These are phyloP conservation scores for Nemania abortiva DNA, from an alignment of 2,329 filamentous ascomycete species.

Conservation along the genomic window DNA sequence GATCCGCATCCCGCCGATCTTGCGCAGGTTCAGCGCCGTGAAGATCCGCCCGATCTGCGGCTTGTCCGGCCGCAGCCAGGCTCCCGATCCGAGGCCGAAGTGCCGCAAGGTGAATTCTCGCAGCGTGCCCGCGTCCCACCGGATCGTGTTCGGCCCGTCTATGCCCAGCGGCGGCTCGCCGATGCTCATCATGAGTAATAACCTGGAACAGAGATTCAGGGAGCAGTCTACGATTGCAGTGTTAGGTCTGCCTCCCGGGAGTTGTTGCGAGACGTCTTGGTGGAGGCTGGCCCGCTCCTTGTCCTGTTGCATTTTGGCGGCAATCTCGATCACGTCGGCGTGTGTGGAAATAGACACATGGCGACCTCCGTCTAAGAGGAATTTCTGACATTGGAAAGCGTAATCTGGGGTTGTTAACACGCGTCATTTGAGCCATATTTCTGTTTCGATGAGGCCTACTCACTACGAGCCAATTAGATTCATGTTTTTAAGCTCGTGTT, in stretches of 20 bases:
- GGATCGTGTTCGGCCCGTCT: constrained; percentile 30
- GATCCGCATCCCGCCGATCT: constrained; percentile 52
- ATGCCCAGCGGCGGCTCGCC: constrained; percentile 31
- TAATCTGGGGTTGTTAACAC: constrained; percentile 29
- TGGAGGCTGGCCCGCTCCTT: constrained; percentile 20
- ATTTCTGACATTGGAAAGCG: constrained; percentile 34
- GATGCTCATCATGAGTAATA: constrained; percentile 36
- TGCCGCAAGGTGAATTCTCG: constrained; percentile 24
- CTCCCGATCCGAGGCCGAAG: constrained; percentile 12
- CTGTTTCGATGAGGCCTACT: neutral
- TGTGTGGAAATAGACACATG: constrained; percentile 38
- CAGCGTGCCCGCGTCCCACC: constrained; percentile 26
- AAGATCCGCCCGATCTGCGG: constrained; percentile 41
- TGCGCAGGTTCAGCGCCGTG: constrained; percentile 43
- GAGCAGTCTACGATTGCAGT: constrained; percentile 22
- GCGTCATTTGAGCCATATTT: neutral
- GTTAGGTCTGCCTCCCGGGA: neutral
- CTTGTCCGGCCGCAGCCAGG: constrained; percentile 32
- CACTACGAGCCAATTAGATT: constrained; percentile 24
- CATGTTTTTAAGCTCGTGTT: neutral
- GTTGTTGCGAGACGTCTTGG: constrained; percentile 25
- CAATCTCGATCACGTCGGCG: constrained; percentile 32
- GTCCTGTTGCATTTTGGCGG: constrained; percentile 22
- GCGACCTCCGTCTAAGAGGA: constrained; percentile 35
- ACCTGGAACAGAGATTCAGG: constrained; percentile 32